A percentile compares a stretch with the other conserved stretches of the same genome.
Conservation (phyloP, 2,329 filamentous ascomycete genomes). For the Gaeumannomyces tritici region DNA sequence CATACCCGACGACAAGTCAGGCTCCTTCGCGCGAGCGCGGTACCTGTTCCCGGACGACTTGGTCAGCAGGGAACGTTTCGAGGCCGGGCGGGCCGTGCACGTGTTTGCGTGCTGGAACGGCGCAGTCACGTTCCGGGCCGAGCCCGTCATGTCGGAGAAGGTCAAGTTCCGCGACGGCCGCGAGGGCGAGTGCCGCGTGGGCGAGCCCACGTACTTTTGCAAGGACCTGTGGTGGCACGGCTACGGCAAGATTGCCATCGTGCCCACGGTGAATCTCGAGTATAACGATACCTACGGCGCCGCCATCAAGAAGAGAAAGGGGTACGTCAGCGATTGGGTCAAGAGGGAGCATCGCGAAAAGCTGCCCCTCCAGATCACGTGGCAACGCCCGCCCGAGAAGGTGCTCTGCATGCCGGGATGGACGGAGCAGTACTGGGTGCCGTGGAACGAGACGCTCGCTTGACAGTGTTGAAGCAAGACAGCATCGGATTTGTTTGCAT, state of each 20-base stretch:
- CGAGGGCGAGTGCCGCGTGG: conserved; percentile 36
- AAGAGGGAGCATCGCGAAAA: conserved; percentile 1
- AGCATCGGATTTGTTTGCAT: not conserved
- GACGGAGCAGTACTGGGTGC: conserved; percentile 27
- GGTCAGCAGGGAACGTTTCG: conserved; percentile 21
- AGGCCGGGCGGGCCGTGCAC: conserved; percentile 35
- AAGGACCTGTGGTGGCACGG: conserved; percentile 45
- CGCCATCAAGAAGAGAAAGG: conserved; percentile 37
- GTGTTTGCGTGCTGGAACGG: conserved; percentile 55
- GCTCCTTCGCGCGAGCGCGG: conserved; percentile 12
- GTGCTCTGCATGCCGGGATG: conserved; percentile 38
- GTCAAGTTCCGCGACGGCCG: conserved; percentile 32
- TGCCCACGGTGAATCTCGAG: conserved; percentile 44
- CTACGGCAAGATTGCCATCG: conserved; percentile 40
- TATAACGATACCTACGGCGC: conserved; percentile 35
- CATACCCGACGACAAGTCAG: conserved; percentile 27
- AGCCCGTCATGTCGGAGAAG: conserved; percentile 30
- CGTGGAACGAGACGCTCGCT: conserved; percentile 23
- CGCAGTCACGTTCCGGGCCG: conserved; percentile 34
- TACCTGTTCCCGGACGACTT: conserved; percentile 42
- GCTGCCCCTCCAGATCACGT: conserved; percentile 22
- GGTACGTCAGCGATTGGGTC: conserved; percentile 29
- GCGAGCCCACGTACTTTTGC: conserved; percentile 43
- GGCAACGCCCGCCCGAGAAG: conserved; percentile 26
- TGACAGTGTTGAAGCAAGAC: not conserved